A percentile compares a stretch with the other conserved stretches of the same genome.
Evolutionary conservation across 2,329 filamentous ascomycete species (phyloP).

Genomic region (Davidsoniella virescens): DNA sequence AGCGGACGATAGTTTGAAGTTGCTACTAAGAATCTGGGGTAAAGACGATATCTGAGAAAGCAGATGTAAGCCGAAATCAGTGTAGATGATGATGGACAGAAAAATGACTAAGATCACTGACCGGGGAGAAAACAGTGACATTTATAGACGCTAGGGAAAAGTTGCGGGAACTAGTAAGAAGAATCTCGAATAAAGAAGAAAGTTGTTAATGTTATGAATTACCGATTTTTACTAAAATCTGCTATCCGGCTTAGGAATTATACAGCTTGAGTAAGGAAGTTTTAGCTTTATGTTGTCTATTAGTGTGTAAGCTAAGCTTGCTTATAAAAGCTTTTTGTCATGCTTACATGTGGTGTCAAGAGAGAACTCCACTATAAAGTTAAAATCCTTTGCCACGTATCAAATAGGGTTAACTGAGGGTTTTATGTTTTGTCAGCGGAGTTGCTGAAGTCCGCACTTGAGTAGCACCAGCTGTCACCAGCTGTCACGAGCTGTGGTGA

Average conservation of each 20-base stretch:
- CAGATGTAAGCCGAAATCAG: constrained; percentile 14
- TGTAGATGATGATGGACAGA: constrained; percentile 23
- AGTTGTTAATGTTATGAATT: too few species aligned
- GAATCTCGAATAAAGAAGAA: background rate
- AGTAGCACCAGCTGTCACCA: too few species aligned
- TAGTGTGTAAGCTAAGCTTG: too few species aligned
- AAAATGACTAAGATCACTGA: constrained; percentile 23
- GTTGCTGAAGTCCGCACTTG: too few species aligned
- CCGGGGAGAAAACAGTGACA: constrained; percentile 21
- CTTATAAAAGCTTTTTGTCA: constrained; percentile 1
- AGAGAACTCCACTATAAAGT: too few species aligned
- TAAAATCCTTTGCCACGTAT: too few species aligned
- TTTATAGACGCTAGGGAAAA: constrained; percentile 21
- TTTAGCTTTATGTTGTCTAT: background rate
- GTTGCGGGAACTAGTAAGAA: background rate
- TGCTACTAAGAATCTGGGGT: constrained; percentile 10
- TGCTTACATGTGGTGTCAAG: background rate
- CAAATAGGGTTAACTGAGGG: too few species aligned
- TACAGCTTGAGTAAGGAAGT: too few species aligned
- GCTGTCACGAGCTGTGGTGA: too few species aligned
- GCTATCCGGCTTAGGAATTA: too few species aligned
- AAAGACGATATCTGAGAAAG: constrained; percentile 14
- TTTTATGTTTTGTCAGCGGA: too few species aligned
- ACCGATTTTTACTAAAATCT: too few species aligned
- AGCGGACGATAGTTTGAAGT: constrained; percentile 8